A percentile compares a stretch with the other conserved stretches of the same genome.
These are phyloP conservation scores for Aaosphaeria pasadenensis DNA, from an alignment of 2,329 filamentous ascomycete genomes.

Conservation along the genomic window DNA sequence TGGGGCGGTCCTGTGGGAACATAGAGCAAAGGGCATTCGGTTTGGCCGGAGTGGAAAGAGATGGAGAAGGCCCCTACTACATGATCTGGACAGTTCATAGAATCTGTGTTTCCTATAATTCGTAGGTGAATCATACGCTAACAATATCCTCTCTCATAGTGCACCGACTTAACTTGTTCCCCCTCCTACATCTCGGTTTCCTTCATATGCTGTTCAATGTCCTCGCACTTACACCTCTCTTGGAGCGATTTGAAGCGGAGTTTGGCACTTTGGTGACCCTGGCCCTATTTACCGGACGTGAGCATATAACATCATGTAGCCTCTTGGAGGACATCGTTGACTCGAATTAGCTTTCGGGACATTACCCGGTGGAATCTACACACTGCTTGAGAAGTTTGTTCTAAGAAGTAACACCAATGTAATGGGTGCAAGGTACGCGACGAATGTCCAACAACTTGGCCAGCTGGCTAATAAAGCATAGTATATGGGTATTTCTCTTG, in stretches of 20 bases:
- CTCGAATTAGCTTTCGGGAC: slow-evolving; percentile 37
- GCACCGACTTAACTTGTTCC: slow-evolving; percentile 90
- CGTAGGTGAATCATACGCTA: background rate
- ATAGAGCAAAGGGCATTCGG: background rate
- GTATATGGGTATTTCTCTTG: slow-evolving; percentile 90
- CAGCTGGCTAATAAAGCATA: slow-evolving; percentile 35
- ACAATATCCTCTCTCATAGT: slow-evolving; percentile 51
- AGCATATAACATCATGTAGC: slow-evolving; percentile 36
- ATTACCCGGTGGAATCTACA: slow-evolving; percentile 78
- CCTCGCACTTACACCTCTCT: slow-evolving; percentile 75
- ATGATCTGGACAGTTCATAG: too few species aligned
- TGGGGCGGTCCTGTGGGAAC: background rate
- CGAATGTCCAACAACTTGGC: too few species aligned
- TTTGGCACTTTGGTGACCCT: slow-evolving; percentile 87
- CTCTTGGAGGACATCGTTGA: background rate
- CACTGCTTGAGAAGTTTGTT: slow-evolving; percentile 72
- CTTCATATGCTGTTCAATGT: slow-evolving; percentile 80
- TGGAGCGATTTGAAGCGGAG: slow-evolving; percentile 92
- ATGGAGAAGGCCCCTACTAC: background rate
- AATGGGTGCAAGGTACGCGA: slow-evolving; percentile 73
- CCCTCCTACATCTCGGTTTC: slow-evolving; percentile 77
- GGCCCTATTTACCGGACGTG: slow-evolving; percentile 86
- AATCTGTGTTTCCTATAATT: too few species aligned
- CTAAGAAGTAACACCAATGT: slow-evolving; percentile 70
- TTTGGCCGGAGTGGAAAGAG: background rate